These are phyloP conservation scores for Monosporascus sp. DNA, from an alignment of 2,329 filamentous ascomycete species.

Conservation along the genomic window DNA sequence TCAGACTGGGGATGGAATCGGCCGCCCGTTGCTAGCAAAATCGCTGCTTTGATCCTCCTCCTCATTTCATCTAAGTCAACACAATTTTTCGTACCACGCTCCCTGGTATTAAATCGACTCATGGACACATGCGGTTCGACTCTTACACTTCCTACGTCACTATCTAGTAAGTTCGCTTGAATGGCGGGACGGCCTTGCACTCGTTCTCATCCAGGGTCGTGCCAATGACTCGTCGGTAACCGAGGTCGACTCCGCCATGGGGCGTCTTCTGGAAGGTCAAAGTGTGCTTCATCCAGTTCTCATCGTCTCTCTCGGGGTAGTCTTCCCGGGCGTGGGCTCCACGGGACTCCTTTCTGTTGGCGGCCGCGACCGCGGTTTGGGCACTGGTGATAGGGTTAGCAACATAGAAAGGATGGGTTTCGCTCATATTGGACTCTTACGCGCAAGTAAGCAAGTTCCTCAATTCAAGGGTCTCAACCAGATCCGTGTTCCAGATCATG, in stretches of 20 bases:
- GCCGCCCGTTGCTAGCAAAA: not conserved
- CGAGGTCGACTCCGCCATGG: slow-evolving; percentile 79
- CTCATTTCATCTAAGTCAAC: not conserved
- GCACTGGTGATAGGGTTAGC: slow-evolving; percentile 43
- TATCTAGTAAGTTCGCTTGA: slow-evolving; percentile 82
- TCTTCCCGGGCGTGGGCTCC: slow-evolving; percentile 97
- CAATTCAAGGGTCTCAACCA: slow-evolving; percentile 93
- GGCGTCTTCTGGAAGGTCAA: slow-evolving; percentile 92
- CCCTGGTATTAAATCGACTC: not conserved
- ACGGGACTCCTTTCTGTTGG: slow-evolving; percentile 93
- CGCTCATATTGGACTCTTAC: slow-evolving; percentile 48
- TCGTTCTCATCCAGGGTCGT: slow-evolving; percentile 89
- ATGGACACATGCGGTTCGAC: not conserved
- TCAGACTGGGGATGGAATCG: not conserved
- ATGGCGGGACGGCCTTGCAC: slow-evolving; percentile 93
- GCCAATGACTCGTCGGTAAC: slow-evolving; percentile 77
- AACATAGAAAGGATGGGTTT: slow-evolving; percentile 5
- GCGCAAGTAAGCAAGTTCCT: slow-evolving; percentile 95
- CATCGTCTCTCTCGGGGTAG: slow-evolving; percentile 89
- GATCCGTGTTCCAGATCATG: slow-evolving; percentile 99
- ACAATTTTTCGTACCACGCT: not conserved
- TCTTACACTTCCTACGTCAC: slow-evolving; percentile 14
- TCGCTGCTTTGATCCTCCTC: not conserved
- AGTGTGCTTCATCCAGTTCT: slow-evolving; percentile 99
- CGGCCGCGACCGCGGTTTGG: slow-evolving; percentile 87